Evolutionary conservation across 441 rosid genomes (phyloP), one percentile per base, ranked within the genome.

Genomic region (Isatis lusitanica): DNA sequence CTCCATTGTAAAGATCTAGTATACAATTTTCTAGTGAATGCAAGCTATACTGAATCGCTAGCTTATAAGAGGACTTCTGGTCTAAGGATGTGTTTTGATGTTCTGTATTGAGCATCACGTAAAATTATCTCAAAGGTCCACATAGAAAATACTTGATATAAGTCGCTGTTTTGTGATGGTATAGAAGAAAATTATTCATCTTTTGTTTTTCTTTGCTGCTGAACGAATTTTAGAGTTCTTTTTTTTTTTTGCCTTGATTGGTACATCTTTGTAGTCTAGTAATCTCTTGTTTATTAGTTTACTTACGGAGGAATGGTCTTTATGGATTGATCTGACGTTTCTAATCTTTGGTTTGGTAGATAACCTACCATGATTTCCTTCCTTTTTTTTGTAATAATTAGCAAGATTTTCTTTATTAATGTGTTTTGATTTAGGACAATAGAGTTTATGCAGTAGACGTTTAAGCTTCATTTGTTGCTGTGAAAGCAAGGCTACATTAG

Each of bases 261-360:
- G 40, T 63, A 73, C 57, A 57, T 16, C 26, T 46, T 33, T 35
- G 13, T 53, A 33, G 18, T 5, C 15, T 55, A 55, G 7, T 43
- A 10, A 55, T 21, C 1, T 33, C 21, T 35, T 55, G 21, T 46
- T 24, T 15, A 56, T 44, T 7, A 62, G 30, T 43, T 71, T n/a
- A 11, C 64, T 43, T 44, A 33, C 43, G 44, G 43, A 42, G 56
- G 5, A 38, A 48, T 26, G 42, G 26, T 46, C 31, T 63, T 52
- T 13, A 56, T 46, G 51, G 39, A 46, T 64, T 42, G 42, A 56
- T 44, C 33, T 65, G 39, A 10, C 71, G 46, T 11, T 13, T 65
- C 0, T 35, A n/a, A 11, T 9, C 1, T 4, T 46, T 65, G 71
- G 57, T 57, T 65, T 73, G 66, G 60, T 74, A 36, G 72, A 46